These are phyloP conservation scores for Phytophthora vignae DNA, from an alignment of 352 stramenopile species.

Conservation along the genomic window DNA sequence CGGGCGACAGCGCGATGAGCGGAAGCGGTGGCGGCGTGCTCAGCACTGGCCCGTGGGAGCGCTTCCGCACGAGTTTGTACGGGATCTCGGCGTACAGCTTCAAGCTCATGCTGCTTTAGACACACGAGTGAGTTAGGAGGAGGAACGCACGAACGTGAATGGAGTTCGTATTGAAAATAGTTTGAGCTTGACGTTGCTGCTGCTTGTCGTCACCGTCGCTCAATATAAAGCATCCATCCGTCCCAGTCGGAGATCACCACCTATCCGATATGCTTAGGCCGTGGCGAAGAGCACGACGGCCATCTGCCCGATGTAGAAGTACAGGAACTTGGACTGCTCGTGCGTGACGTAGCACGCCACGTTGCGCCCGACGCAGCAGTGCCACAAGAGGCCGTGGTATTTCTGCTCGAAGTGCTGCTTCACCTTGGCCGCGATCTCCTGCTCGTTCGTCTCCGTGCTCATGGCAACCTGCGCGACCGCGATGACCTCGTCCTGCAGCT, in stretches of 20 bases:
- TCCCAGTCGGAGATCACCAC: conserved; percentile 3
- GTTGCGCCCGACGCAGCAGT: conserved; percentile 96
- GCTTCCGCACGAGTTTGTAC: conserved; percentile 50
- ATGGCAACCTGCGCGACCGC: conserved; percentile 81
- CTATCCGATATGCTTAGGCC: conserved; percentile 39
- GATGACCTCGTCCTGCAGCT: conserved; percentile 88
- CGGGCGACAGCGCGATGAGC: conserved; percentile 69
- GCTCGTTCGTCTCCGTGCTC: conserved; percentile 82
- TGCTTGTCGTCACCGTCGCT: conserved; percentile 11
- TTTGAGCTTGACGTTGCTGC: conserved; percentile 25
- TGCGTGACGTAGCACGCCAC: conserved; percentile 95
- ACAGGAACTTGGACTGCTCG: conserved; percentile 95
- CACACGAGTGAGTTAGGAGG: background rate
- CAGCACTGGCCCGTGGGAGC: conserved; percentile 48
- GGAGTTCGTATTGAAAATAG: conserved; percentile 39
- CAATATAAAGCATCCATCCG: conserved; percentile 8
- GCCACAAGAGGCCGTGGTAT: conserved; percentile 92
- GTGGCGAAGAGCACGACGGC: conserved; percentile 93
- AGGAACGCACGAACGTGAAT: conserved; percentile 10
- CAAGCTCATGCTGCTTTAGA: conserved; percentile 17
- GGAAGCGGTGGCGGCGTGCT: conserved; percentile 65
- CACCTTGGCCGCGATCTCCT: conserved; percentile 92
- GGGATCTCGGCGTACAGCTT: conserved; percentile 34
- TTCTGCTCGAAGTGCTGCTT: conserved; percentile 94
- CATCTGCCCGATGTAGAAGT: conserved; percentile 97